Evolutionary conservation across 2,329 filamentous ascomycete genomes (phyloP), one percentile per base, ranked within the genome.

Genomic region (Cytospora piceae): DNA sequence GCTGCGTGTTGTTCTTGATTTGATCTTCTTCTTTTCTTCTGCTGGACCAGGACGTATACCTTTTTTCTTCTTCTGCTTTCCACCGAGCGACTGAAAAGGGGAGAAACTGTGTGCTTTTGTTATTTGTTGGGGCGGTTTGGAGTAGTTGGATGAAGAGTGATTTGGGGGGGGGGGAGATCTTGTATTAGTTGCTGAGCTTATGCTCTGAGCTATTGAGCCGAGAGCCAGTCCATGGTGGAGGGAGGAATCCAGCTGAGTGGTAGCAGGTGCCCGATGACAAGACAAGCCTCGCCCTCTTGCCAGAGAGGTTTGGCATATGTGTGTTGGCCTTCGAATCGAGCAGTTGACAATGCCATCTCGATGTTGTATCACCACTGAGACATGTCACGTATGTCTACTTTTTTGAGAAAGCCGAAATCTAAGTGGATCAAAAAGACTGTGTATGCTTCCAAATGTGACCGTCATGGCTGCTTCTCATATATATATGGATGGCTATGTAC

Each of bases 401-500:
- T 24, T 3, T 49, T 24, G n/a, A 42, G 9, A 49, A 49, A 22
- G 20, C 42, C 42, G 9, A 22, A 46, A 46, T 46, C 42, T 46
- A 22, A 22, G 42, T 46, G 42, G 24, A 51, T 6, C 22, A 9
- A 27, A n/a, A 34, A n/a, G 31, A 32, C 37, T 57, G 17, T 49
- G 6, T 52, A 32, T 37, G 15, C 55, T 57, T 37, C 31, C 31
- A 34, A 29, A 17, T 37, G 53, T 63, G 20, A 51, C n/a, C 53
- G n/a, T 22, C 46, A 24, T 49, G 46, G 46, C 46, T 22, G 22
- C 46, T 49, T 49, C 46, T 49, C n/a, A 24, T 49, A 14, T 46
- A 46, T 57, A 37, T 39, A 27, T 34, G 55, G 29, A 29, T 58
- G 56, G 31, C 27, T 64, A 63, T 66, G 37, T 66, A 66, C 64